phyloP scores from a whole-genome alignment of 1,139 yeast genomes.

The Protomyces macrosporus region DNA sequence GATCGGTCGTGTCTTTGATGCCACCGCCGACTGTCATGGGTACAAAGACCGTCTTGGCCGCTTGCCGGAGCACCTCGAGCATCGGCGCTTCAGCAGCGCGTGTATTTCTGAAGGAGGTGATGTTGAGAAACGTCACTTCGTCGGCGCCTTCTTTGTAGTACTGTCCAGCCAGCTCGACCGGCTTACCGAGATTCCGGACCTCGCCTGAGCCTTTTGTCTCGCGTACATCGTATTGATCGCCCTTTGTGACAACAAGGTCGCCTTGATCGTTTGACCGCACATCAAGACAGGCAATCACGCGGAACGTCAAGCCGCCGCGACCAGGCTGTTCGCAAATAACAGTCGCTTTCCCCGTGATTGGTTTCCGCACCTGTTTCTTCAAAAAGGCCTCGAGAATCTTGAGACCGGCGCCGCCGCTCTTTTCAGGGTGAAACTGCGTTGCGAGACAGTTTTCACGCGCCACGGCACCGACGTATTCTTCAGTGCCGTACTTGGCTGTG shows the following conservation, averaged over 20 bases:
- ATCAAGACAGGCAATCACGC: constrained; percentile 91
- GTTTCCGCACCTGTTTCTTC: constrained; percentile 42
- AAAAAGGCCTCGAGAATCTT: constrained; percentile 68
- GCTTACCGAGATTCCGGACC: constrained; percentile 90
- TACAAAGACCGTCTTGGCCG: constrained; percentile 88
- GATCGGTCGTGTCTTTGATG: constrained; percentile 80
- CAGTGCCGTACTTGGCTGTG: constrained; percentile 67
- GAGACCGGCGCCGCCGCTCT: constrained; percentile 86
- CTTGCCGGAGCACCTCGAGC: constrained; percentile 75
- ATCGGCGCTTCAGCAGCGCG: constrained; percentile 90
- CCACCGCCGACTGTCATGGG: constrained; percentile 98
- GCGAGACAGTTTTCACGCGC: constrained; percentile 75
- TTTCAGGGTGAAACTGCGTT: constrained; percentile 97
- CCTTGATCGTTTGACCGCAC: constrained; percentile 94
- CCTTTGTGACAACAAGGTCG: constrained; percentile 93
- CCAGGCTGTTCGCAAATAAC: constrained; percentile 23
- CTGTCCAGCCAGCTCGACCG: constrained; percentile 84
- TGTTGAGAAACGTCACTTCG: constrained; percentile 87
- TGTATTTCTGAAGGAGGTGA: constrained; percentile 89
- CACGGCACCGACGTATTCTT: constrained; percentile 78
- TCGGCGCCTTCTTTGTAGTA: constrained; percentile 94
- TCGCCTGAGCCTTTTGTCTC: constrained; percentile 49
- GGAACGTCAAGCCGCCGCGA: constrained; percentile 64
- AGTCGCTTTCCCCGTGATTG: constrained; percentile 33
- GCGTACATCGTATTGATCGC: constrained; percentile 95